These are phyloP conservation scores for Datura wrightii DNA, from an alignment of 257 asterid species.

Conservation along the genomic window DNA sequence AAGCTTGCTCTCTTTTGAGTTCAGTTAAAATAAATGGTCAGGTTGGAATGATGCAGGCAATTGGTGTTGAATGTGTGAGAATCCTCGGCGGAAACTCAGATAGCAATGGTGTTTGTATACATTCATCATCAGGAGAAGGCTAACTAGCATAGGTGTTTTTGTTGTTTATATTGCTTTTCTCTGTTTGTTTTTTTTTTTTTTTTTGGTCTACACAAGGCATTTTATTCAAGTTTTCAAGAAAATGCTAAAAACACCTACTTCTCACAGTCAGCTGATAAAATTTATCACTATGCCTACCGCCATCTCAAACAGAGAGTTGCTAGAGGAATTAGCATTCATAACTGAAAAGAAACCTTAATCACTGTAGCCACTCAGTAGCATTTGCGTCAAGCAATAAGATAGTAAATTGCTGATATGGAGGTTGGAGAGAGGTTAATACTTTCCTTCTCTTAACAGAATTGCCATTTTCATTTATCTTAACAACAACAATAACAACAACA, in stretches of 20 bases:
- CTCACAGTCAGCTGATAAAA: neutral
- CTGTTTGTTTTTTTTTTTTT: neutral
- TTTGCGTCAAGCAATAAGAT: neutral
- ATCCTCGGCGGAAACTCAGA: conserved; percentile 12
- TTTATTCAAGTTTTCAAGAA: neutral
- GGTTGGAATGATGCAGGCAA: neutral
- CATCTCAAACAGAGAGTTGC: neutral
- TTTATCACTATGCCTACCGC: neutral
- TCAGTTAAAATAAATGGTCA: neutral
- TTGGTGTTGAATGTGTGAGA: neutral
- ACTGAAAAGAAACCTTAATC: neutral
- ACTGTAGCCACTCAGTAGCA: neutral
- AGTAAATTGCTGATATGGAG: neutral
- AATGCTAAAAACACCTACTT: neutral
- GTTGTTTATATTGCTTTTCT: neutral
- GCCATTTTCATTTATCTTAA: conserved; percentile 7
- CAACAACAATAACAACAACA: neutral
- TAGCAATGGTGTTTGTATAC: neutral
- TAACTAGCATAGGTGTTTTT: neutral
- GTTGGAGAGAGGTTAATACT: neutral
- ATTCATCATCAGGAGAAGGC: neutral
- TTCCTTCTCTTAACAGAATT: neutral
- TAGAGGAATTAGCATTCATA: neutral
- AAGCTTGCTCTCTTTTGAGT: neutral
- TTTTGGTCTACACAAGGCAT: neutral